Percentiles rank a stretch among this genome's conserved stretches.
Conservation (phyloP, 331 rosid species). For the Pyrus hybrid region DNA sequence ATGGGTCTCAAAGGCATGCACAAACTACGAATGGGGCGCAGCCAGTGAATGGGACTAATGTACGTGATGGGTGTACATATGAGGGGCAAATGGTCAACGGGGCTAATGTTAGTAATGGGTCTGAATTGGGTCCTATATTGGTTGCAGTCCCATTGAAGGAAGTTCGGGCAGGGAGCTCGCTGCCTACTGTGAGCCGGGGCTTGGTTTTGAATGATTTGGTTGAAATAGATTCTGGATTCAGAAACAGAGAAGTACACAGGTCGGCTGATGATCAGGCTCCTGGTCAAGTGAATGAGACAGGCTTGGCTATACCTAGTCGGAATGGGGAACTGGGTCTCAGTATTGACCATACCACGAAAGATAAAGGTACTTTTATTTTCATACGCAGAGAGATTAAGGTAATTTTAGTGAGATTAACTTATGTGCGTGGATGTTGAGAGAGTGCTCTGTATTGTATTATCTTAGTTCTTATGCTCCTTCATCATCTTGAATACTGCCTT, state of each 20-base stretch:
- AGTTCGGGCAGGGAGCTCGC: background rate
- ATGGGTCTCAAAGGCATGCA: background rate
- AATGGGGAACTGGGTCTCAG: conserved; percentile 4
- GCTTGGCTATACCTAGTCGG: background rate
- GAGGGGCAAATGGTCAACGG: no score
- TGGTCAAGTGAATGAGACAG: background rate
- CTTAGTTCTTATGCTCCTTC: background rate
- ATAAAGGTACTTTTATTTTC: conserved; percentile 10
- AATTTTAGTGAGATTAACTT: background rate
- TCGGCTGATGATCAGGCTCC: background rate
- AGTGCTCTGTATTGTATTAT: background rate
- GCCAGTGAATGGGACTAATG: background rate
- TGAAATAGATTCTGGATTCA: conserved; percentile 8
- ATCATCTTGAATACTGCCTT: background rate
- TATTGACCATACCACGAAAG: conserved; percentile 7
- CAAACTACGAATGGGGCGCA: no score
- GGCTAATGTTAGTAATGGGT: background rate
- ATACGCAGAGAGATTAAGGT: background rate
- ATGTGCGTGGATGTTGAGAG: background rate
- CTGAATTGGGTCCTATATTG: background rate
- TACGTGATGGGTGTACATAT: no score
- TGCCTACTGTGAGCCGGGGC: background rate
- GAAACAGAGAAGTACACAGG: conserved; percentile 2
- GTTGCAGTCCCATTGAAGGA: background rate
- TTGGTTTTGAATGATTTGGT: background rate